Evolutionary conservation across 2,329 filamentous ascomycete genomes (phyloP), one percentile per base, ranked within the genome.

Genomic region (Neocucurbitaria cava): DNA sequence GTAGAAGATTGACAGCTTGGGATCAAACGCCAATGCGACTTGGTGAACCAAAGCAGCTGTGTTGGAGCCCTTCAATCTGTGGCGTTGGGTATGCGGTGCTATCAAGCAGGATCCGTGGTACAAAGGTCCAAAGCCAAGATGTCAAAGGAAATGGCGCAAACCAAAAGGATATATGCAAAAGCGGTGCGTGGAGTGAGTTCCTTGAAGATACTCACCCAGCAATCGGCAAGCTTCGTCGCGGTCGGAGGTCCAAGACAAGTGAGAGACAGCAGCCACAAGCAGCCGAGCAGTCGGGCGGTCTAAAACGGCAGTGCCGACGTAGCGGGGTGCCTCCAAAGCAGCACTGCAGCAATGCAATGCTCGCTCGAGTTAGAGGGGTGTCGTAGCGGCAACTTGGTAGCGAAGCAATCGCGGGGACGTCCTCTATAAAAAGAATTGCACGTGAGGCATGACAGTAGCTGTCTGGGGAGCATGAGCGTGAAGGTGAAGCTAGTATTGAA

Each of bases 251-350:
- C 50, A 52, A 60, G 53, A 58, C 58, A 54, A 47, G 63, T 59
- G 54, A 61, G 51, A 65, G 61, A 58, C 54, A 49, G 49, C 46
- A 55, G 45, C 47, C 15, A 48, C 41, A 10, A 38, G 52, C 42
- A 44, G 50, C 50, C 50, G 41, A 44, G 38, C 48, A 48, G 54
- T 60, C 54, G 62, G 63, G 44, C 55, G 49, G 49, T 58, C 61
- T 52, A 63, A 65, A 58, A 50, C 62, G 61, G 61, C 56, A 66
- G 61, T 68, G 58, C 64, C 59, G 65, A 58, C 18, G 58, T 54
- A 57, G 61, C 58, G 65, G 64, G 66, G 66, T 59, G 54, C 56
- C 53, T 46, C 51, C 48, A 54, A 45, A 48, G 54, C 36, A 23
- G 49, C 40, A 38, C 38, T 31, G 24, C 30, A 50, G 50, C n/a